A percentile compares a stretch with the other conserved stretches of the same genome.
Conservation (phyloP, 2,329 filamentous ascomycete species). For the Cladophialophora exuberans region DNA sequence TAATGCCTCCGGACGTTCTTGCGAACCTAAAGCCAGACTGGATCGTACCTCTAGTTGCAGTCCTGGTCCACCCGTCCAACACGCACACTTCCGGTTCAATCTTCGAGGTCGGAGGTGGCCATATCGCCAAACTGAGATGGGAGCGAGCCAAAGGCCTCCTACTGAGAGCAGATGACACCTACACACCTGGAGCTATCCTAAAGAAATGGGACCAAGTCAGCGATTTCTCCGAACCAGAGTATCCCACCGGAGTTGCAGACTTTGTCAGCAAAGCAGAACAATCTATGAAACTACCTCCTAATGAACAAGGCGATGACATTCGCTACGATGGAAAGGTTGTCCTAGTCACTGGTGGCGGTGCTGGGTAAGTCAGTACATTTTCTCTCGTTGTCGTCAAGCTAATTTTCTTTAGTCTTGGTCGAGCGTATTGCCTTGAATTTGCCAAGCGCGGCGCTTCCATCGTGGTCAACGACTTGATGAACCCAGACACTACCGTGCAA, state of each 20-base stretch:
- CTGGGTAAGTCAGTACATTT: conserved; percentile 57
- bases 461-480: conserved; percentile 93
- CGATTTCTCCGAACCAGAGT: conserved; percentile 81
- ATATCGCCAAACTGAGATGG: conserved; percentile 92
- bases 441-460: conserved; percentile 81
- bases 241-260: conserved; percentile 84
- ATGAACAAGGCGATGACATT: conserved; percentile 71
- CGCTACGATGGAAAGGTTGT: conserved; percentile 85
- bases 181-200: conserved; percentile 85
- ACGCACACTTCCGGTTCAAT: conserved; percentile 81
- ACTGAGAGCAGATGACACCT: conserved; percentile 82
- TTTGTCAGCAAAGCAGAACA: conserved; percentile 85
- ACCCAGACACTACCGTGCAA: conserved; percentile 86
- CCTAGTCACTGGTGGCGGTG: conserved; percentile 84
- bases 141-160: conserved; percentile 88
- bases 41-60: conserved; percentile 90
- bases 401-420: conserved; percentile 69
- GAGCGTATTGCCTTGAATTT: conserved; percentile 85
- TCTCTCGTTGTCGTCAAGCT: conserved; percentile 30
- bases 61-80: conserved; percentile 84
- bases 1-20: conserved; percentile 93
- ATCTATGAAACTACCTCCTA: conserved; percentile 75
- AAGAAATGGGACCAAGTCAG: conserved; percentile 87
- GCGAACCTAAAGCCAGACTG: conserved; percentile 86
- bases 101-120: conserved; percentile 91